Conservation (phyloP, 108 stramenopile species). For the Halocafeteria seosinensis region DNA sequence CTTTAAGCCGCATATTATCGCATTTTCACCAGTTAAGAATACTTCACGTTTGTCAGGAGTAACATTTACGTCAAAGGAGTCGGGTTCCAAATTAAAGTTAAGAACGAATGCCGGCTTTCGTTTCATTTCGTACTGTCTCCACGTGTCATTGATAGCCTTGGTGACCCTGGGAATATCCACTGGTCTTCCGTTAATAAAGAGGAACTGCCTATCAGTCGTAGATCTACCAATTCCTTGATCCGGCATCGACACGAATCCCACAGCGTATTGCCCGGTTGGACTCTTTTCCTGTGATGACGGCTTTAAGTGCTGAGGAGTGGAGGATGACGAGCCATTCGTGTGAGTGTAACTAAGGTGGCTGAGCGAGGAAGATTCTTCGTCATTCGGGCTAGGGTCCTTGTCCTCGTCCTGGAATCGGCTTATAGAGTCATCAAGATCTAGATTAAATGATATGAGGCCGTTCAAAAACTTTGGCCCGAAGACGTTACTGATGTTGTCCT, state of each 20-base stretch:
- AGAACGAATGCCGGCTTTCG: constrained; percentile 72
- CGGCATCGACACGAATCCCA: constrained; percentile 55
- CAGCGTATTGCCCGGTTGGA: neutral
- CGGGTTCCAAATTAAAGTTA: constrained; percentile 51
- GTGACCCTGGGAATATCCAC: constrained; percentile 72
- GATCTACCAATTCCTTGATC: constrained; percentile 42
- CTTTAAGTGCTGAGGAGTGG: neutral
- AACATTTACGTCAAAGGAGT: constrained; percentile 75
- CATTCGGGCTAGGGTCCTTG: neutral
- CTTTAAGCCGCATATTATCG: constrained; percentile 25
- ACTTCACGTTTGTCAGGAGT: constrained; percentile 88
- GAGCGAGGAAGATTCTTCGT: neutral
- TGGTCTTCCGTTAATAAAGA: constrained; percentile 78
- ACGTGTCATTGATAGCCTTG: constrained; percentile 44
- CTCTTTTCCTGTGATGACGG: neutral
- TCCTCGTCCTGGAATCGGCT: no score
- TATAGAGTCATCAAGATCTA: neutral
- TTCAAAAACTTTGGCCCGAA: neutral
- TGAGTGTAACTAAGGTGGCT: neutral
- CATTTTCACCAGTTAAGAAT: constrained; percentile 52
- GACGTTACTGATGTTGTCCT: neutral
- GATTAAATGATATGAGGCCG: neutral
- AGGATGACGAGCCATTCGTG: neutral
- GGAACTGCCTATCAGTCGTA: constrained; percentile 60
- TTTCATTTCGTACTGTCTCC: constrained; percentile 59